A percentile compares a stretch with the other conserved stretches of the same genome.
Evolutionary conservation across 2,329 filamentous ascomycete genomes (phyloP).

Genomic region (Trichoderma arundinaceum): DNA sequence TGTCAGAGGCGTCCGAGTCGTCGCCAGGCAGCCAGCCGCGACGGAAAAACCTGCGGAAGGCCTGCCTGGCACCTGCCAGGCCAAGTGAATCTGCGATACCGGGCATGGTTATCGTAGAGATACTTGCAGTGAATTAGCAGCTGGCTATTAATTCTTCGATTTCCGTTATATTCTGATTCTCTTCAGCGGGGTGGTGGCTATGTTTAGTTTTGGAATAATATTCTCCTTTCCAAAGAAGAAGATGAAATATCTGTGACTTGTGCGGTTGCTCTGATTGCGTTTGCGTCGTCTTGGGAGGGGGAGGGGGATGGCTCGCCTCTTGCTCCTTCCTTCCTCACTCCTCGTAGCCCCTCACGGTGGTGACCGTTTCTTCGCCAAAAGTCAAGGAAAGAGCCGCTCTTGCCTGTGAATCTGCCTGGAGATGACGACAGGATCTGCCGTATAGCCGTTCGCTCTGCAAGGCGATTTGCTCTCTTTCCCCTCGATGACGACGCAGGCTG

Average conservation of each 20-base stretch:
- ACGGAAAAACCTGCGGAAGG: conserved; percentile 43
- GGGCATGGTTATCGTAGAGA: neutral
- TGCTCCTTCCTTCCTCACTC: neutral
- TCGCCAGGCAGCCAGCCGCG: conserved; percentile 39
- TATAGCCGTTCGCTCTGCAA: too few relatives aligned
- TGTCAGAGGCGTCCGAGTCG: neutral
- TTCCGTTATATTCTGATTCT: too few relatives aligned
- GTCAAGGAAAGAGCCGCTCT: neutral
- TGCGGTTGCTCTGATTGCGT: neutral
- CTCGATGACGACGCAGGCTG: neutral
- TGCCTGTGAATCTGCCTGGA: too few relatives aligned
- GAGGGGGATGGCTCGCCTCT: neutral
- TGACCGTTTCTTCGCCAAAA: neutral
- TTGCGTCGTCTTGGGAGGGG: neutral
- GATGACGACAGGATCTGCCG: conserved; percentile 1
- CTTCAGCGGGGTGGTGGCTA: too few relatives aligned
- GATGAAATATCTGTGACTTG: neutral
- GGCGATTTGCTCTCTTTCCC: neutral
- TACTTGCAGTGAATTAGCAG: neutral
- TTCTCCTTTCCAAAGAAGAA: too few relatives aligned
- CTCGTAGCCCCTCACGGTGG: neutral
- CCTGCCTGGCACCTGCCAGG: conserved; percentile 42
- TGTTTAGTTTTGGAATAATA: too few relatives aligned
- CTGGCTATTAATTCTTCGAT: neutral
- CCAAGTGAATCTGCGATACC: conserved; percentile 40